phyloP scores from a whole-genome alignment of 768 basidiomycete genomes.

The Floccularia luteovirens region DNA sequence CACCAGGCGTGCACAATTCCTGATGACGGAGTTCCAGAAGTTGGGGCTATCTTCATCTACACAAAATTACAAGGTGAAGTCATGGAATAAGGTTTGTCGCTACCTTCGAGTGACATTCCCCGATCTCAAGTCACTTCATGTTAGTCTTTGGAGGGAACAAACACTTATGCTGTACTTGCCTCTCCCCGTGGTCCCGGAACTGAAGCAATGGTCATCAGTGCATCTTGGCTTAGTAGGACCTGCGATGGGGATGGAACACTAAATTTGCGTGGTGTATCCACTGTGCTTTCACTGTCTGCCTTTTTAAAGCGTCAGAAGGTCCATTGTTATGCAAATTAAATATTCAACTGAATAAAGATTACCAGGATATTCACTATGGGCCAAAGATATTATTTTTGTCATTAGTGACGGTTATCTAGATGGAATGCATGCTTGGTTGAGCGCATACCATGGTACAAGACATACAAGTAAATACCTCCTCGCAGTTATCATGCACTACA shows the following conservation, averaged over 20 bases:
- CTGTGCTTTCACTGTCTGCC: conserved; percentile 75
- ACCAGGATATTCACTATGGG: conserved; percentile 84
- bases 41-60: conserved; percentile 66
- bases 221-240: conserved; percentile 76
- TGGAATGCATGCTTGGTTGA: conserved; percentile 91
- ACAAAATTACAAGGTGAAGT: conserved; percentile 58
- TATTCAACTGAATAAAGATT: conserved; percentile 1
- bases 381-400: conserved; percentile 88
- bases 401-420: conserved; percentile 84
- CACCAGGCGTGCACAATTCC: conserved; percentile 56
- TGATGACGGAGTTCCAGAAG: conserved; percentile 61
- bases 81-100: conserved; percentile 42
- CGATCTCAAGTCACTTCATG: too few relatives aligned
- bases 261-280: conserved; percentile 84
- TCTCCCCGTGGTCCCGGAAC: conserved; percentile 90
- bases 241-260: conserved; percentile 49
- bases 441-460: conserved; percentile 64
- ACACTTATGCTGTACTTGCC: conserved; percentile 75
- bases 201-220: conserved; percentile 88
- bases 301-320: conserved; percentile 70
- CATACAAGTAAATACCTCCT: conserved; percentile 47
- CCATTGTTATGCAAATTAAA: background rate
- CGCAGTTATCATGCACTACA: conserved; percentile 1
- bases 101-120: conserved; percentile 1
- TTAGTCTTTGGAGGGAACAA: conserved; percentile 62